phyloP scores from a whole-genome alignment of 2,329 filamentous ascomycete species.

The Blastomyces parvus region DNA sequence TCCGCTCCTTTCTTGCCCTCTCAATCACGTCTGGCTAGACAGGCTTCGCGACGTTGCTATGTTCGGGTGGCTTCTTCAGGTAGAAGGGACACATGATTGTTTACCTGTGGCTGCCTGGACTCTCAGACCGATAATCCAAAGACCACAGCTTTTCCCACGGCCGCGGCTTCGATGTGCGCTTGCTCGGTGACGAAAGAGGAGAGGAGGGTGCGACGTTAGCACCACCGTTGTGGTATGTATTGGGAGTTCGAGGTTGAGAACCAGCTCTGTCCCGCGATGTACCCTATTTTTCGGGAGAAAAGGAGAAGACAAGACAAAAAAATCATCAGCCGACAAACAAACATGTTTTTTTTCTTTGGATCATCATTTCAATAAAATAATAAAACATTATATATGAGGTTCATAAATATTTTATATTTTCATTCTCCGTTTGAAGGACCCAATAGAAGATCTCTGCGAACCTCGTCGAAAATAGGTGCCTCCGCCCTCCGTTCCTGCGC shows the following conservation, averaged over 20 bases:
- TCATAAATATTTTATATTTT: background rate
- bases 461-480: slow-evolving; percentile 38
- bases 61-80: background rate
- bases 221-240: slow-evolving; percentile 10
- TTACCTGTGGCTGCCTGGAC: slow-evolving; percentile 17
- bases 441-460: slow-evolving; percentile 39
- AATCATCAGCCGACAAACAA: slow-evolving; percentile 14
- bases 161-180: slow-evolving; percentile 21
- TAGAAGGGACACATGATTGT: background rate
- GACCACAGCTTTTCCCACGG: slow-evolving; percentile 38
- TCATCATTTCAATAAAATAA: background rate
- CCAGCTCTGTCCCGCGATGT: slow-evolving; percentile 3
- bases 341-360: background rate
- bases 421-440: slow-evolving; percentile 26
- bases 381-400: background rate
- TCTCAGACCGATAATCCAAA: slow-evolving; percentile 34
- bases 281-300: slow-evolving; percentile 12
- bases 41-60: background rate
- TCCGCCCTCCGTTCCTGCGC: slow-evolving; percentile 29
- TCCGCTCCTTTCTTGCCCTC: background rate
- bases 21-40: background rate
- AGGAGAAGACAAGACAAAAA: slow-evolving; percentile 7
- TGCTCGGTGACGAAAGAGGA: slow-evolving; percentile 22
- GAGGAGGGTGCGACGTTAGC: slow-evolving; percentile 14
- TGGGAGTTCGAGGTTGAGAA: slow-evolving; percentile 17